These are phyloP conservation scores for Penicillium sp. DNA, from an alignment of 2,329 filamentous ascomycete genomes.

Conservation along the genomic window DNA sequence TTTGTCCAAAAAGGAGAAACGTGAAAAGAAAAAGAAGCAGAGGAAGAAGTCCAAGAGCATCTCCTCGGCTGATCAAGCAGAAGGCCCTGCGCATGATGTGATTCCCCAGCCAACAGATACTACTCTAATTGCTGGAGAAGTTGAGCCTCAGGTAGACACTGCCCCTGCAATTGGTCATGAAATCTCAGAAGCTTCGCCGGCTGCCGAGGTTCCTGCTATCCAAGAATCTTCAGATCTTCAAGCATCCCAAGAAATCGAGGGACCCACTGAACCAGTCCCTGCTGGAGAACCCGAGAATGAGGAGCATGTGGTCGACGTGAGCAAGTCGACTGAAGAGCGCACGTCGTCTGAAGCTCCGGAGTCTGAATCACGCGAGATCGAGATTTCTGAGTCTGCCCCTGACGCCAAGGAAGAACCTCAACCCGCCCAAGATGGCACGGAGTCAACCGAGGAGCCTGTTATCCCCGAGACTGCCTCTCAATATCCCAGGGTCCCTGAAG, in stretches of 20 bases:
- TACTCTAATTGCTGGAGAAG: too few species aligned
- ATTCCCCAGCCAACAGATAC: not conserved
- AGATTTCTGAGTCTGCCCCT: not conserved
- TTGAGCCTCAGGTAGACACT: too few species aligned
- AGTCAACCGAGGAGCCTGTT: not conserved
- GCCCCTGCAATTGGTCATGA: too few species aligned
- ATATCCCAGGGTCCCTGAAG: not conserved
- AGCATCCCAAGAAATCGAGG: not conserved
- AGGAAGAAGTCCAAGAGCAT: conserved; percentile 17
- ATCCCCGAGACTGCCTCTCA: not conserved
- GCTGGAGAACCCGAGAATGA: not conserved
- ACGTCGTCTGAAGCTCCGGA: not conserved
- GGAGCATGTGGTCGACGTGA: too few species aligned
- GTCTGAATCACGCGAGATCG: not conserved
- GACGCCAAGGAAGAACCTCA: conserved; percentile 1
- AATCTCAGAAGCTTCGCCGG: not conserved
- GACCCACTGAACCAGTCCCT: not conserved
- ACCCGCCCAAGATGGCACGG: conserved; percentile 1
- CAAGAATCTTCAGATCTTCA: conserved; percentile 5
- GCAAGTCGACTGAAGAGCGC: conserved; percentile 5
- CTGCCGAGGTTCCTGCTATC: conserved; percentile 1
- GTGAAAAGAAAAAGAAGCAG: conserved; percentile 18
- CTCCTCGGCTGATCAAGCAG: conserved; percentile 6
- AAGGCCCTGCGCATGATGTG: conserved; percentile 1
- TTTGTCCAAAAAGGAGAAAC: conserved; percentile 15